phyloP scores from a whole-genome alignment of 192 early-diverging fungal species.

The Chytriomyces sp. region DNA sequence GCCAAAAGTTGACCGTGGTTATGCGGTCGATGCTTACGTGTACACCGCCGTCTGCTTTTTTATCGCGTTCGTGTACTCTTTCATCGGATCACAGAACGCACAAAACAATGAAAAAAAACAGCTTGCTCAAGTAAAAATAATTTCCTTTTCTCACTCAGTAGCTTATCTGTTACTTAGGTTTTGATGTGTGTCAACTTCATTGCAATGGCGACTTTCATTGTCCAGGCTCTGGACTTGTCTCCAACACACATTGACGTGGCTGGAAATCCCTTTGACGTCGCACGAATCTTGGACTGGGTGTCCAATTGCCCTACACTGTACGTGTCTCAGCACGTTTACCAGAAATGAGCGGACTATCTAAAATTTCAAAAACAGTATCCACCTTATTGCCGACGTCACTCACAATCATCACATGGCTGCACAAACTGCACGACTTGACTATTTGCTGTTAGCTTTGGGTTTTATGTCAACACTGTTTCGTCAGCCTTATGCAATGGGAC shows the following conservation, averaged over 20 bases:
- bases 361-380: conserved; percentile 16
- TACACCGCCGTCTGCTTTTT: conserved; percentile 26
- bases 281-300: conserved; percentile 22
- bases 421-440: conserved; percentile 22
- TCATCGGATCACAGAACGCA: conserved; percentile 19
- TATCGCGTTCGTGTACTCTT: conserved; percentile 28
- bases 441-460: conserved; percentile 33
- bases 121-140: conserved; percentile 8
- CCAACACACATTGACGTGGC: conserved; percentile 12
- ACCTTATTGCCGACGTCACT: conserved; percentile 44
- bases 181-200: conserved; percentile 19
- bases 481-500: conserved; percentile 29
- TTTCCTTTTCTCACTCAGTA: neutral
- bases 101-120: conserved; percentile 26
- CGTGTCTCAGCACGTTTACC: neutral
- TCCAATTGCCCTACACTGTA: conserved; percentile 30
- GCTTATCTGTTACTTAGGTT: neutral
- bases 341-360: neutral
- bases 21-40: conserved; percentile 28
- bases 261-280: conserved; percentile 12
- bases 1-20: conserved; percentile 22
- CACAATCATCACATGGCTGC: conserved; percentile 22
- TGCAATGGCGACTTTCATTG: conserved; percentile 20
- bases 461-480: conserved; percentile 32
- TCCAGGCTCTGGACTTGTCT: neutral